Conservation (phyloP, 208 protist genomes). For the Leishmania braziliensis region DNA sequence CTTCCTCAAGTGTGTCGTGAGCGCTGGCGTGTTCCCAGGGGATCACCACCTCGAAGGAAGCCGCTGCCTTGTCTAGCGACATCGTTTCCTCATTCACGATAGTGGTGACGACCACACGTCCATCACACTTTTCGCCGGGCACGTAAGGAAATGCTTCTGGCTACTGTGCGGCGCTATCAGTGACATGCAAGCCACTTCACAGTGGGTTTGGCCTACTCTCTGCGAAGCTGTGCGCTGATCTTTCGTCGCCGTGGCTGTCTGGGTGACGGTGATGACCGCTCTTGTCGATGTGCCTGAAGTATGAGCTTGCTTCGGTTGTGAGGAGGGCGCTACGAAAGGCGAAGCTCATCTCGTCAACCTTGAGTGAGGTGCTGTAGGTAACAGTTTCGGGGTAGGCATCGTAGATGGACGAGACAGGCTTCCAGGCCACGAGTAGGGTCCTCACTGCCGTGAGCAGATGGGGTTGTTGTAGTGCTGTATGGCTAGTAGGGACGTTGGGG, state of each 20-base stretch:
- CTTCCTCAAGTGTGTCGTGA: conserved; percentile 17
- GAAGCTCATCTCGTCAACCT: not conserved
- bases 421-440: too few species aligned
- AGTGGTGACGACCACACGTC: conserved; percentile 26
- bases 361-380: not conserved
- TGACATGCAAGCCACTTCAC: not conserved
- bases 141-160: conserved; percentile 25
- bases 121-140: conserved; percentile 9
- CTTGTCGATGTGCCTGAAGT: not conserved
- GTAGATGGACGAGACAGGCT: too few species aligned
- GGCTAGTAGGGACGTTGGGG: too few species aligned
- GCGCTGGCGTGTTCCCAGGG: conserved; percentile 11
- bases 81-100: conserved; percentile 22
- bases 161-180: conserved; percentile 1
- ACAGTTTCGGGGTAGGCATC: not conserved
- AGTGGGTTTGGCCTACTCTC: not conserved
- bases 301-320: not conserved
- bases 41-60: conserved; percentile 23
- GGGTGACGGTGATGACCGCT: not conserved
- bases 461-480: not conserved
- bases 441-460: too few species aligned
- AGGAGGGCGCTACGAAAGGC: not conserved
- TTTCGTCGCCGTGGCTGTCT: not conserved
- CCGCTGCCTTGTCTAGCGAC: conserved; percentile 7
- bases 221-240: not conserved